Conservation (phyloP, 495 filamentous ascomycete genomes). For the Tuber umbilicatum region DNA sequence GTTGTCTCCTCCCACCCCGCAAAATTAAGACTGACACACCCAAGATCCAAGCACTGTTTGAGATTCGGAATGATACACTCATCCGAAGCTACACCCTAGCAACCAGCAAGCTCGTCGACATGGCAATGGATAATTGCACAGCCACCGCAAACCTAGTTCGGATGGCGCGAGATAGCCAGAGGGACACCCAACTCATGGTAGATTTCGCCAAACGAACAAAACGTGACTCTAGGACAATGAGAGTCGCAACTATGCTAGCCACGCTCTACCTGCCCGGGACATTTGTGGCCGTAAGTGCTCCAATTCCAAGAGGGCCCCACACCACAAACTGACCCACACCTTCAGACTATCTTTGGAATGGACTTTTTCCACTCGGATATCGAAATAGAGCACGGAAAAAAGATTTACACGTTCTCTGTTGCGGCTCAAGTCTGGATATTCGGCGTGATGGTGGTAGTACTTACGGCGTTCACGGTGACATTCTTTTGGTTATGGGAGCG, state of each 20-base stretch:
- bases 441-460: neutral
- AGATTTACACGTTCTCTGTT: neutral
- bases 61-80: conserved; percentile 16
- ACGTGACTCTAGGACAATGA: conserved; percentile 16
- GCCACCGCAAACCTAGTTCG: neutral
- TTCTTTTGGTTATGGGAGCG: conserved; percentile 10
- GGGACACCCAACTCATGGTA: conserved; percentile 6
- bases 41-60: conserved; percentile 15
- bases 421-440: conserved; percentile 9
- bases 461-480: conserved; percentile 11
- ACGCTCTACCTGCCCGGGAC: conserved; percentile 20
- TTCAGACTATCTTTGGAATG: conserved; percentile 13
- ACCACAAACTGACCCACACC: neutral
- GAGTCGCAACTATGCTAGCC: conserved; percentile 18
- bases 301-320: neutral
- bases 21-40: neutral
- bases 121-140: neutral
- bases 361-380: conserved; percentile 9
- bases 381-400: neutral
- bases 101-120: conserved; percentile 4
- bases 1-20: neutral
- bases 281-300: conserved; percentile 18
- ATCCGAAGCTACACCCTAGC: conserved; percentile 9
- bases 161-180: neutral
- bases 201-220: conserved; percentile 13